These are phyloP conservation scores for Grosmannia serpens DNA, from an alignment of 2,329 filamentous ascomycete genomes.

Conservation along the genomic window DNA sequence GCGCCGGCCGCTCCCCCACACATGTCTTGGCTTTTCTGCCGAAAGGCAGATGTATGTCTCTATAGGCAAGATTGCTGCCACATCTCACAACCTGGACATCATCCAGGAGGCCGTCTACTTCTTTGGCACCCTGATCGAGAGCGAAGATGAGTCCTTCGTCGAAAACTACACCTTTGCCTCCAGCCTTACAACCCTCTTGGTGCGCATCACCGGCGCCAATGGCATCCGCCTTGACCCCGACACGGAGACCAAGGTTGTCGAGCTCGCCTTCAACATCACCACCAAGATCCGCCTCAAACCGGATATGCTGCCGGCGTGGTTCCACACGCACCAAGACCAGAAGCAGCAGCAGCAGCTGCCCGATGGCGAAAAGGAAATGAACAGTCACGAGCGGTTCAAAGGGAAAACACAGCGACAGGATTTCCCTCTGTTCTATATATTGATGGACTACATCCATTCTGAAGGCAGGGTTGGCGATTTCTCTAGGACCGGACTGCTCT, in stretches of 20 bases:
- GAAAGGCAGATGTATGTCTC: conserved; percentile 81
- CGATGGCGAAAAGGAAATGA: conserved; percentile 26
- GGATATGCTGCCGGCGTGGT: conserved; percentile 82
- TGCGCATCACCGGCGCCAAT: conserved; percentile 64
- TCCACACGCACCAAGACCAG: conserved; percentile 46
- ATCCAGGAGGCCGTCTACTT: conserved; percentile 75
- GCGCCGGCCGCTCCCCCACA: conserved; percentile 76
- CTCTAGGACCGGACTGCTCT: conserved; percentile 82
- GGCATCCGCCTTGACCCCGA: conserved; percentile 64
- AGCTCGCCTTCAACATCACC: conserved; percentile 89
- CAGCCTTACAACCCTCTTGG: conserved; percentile 75
- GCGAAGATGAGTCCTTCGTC: conserved; percentile 90
- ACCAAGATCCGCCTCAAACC: conserved; percentile 91
- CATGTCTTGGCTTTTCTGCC: conserved; percentile 79
- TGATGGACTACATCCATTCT: conserved; percentile 94
- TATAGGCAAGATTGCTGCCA: conserved; percentile 78
- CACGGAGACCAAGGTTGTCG: conserved; percentile 79
- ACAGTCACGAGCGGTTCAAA: conserved; percentile 68
- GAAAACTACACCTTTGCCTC: conserved; percentile 77
- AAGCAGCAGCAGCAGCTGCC: conserved; percentile 14
- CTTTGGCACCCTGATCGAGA: conserved; percentile 88
- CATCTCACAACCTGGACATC: conserved; percentile 74
- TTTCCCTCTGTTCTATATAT: conserved; percentile 88
- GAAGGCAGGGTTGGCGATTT: conserved; percentile 94
- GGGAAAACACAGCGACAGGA: conserved; percentile 81